These are phyloP conservation scores for Magnaporthiopsis incrustans DNA, from an alignment of 2,329 filamentous ascomycete genomes.

Conservation along the genomic window DNA sequence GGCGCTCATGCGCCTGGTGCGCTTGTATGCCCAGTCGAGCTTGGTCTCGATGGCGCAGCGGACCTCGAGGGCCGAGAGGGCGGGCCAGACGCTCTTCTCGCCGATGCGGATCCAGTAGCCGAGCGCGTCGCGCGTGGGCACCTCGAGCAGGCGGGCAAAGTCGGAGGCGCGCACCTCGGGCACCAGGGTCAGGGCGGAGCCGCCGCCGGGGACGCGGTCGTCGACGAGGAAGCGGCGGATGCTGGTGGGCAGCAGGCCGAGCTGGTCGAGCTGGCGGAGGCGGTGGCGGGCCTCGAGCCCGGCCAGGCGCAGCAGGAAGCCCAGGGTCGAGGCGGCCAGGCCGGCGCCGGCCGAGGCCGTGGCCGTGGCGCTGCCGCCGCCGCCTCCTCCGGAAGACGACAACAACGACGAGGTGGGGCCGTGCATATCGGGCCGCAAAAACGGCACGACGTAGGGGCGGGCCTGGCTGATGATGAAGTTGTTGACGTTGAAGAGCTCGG, in stretches of 20 bases:
- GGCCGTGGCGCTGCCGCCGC: conserved; percentile 36
- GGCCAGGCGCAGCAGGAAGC: conserved; percentile 58
- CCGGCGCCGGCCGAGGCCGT: conserved; percentile 20
- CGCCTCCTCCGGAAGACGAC: conserved; percentile 20
- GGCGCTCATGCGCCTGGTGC: conserved; percentile 1
- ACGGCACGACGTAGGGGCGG: conserved; percentile 80
- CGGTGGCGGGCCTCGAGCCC: conserved; percentile 64
- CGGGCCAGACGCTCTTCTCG: conserved; percentile 86
- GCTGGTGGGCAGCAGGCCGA: conserved; percentile 61
- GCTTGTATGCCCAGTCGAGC: conserved; percentile 45
- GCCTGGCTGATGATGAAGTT: conserved; percentile 94
- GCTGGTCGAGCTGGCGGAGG: conserved; percentile 67
- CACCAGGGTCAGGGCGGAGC: conserved; percentile 60
- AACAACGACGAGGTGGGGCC: conserved; percentile 55
- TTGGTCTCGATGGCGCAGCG: conserved; percentile 82
- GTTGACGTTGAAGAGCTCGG: conserved; percentile 85
- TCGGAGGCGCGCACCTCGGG: conserved; percentile 68
- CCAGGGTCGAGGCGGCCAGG: conserved; percentile 28
- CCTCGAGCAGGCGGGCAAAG: conserved; percentile 73
- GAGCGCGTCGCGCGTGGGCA: conserved; percentile 65
- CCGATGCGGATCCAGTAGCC: conserved; percentile 81
- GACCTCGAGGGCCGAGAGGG: conserved; percentile 72
- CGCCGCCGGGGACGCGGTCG: conserved; percentile 62
- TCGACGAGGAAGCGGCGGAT: conserved; percentile 74
- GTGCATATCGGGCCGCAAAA: conserved; percentile 73